phyloP scores from a whole-genome alignment of 1,284 basidiomycete genomes.

The Cryptococcus sp. region DNA sequence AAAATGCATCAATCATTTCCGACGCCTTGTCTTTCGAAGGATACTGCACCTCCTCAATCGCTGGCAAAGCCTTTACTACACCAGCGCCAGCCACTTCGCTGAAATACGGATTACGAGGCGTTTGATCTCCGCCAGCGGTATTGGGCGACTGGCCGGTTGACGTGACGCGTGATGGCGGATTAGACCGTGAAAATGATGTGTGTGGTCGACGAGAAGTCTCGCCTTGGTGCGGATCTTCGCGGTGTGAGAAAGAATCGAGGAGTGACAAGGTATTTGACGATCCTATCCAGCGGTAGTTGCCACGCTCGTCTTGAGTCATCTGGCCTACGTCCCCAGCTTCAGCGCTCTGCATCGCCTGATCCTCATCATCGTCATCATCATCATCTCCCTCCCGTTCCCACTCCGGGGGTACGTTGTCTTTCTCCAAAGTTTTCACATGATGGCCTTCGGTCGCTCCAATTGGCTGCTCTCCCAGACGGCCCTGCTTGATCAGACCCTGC shows the following conservation, averaged over 20 bases:
- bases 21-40: constrained; percentile 77
- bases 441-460: neutral
- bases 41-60: constrained; percentile 81
- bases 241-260: constrained; percentile 75
- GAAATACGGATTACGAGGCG: constrained; percentile 70
- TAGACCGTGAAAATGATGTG: constrained; percentile 9
- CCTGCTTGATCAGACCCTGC: too few relatives aligned
- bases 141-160: constrained; percentile 11
- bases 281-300: constrained; percentile 88
- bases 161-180: constrained; percentile 6
- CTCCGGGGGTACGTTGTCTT: neutral
- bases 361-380: constrained; percentile 50
- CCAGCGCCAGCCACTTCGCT: constrained; percentile 84
- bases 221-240: constrained; percentile 2
- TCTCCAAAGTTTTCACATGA: neutral
- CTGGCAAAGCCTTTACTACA: constrained; percentile 76
- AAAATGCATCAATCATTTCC: constrained; percentile 83
- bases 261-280: constrained; percentile 87
- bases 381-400: constrained; percentile 58
- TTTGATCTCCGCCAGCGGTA: constrained; percentile 9
- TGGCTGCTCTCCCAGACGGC: neutral
- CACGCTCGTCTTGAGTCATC: constrained; percentile 81
- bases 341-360: constrained; percentile 1
- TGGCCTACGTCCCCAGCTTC: constrained; percentile 71
- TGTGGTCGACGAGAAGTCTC: constrained; percentile 5